Percentiles rank a stretch among this genome's conserved stretches.
These are phyloP conservation scores for Magnaporthiopsis incrustans DNA, from an alignment of 2,329 filamentous ascomycete species.

Conservation along the genomic window DNA sequence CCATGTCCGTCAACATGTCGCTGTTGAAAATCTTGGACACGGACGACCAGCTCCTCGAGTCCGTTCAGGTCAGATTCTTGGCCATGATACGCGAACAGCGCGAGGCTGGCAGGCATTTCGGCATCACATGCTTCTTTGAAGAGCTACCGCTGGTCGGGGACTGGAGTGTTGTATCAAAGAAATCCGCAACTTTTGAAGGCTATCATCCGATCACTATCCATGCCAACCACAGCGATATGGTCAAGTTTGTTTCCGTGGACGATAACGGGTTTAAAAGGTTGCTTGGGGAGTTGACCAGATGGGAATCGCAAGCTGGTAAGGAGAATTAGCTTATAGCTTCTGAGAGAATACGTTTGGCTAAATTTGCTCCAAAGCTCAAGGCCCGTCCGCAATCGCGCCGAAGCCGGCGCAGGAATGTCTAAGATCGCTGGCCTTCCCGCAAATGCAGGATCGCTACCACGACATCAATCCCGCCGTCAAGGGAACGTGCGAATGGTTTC, in stretches of 20 bases:
- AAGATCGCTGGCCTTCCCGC: no score
- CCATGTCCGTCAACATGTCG: constrained; percentile 23
- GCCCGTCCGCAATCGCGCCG: no score
- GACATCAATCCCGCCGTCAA: no score
- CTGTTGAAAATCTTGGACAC: constrained; percentile 21
- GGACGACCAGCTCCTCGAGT: constrained; percentile 19
- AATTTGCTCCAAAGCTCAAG: no score
- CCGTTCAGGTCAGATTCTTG: constrained; percentile 19
- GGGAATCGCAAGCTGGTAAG: no score
- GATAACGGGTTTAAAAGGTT: constrained; percentile 22
- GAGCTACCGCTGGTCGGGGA: constrained; percentile 19
- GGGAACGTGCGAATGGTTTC: no score
- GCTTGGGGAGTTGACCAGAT: not conserved
- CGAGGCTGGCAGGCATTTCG: constrained; percentile 12
- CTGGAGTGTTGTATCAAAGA: constrained; percentile 18
- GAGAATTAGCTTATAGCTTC: no score
- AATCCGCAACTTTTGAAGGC: constrained; percentile 22
- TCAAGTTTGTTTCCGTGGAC: constrained; percentile 21
- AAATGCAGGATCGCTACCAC: no score
- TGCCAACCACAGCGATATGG: constrained; percentile 25
- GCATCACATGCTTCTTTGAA: constrained; percentile 28
- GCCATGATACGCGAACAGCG: constrained; percentile 18
- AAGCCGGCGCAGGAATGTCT: no score
- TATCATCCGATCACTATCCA: constrained; percentile 21
- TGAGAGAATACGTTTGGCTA: no score